Evolutionary conservation across 169 alveolate genomes (phyloP).

Genomic region (Plasmodium vivax): DNA sequence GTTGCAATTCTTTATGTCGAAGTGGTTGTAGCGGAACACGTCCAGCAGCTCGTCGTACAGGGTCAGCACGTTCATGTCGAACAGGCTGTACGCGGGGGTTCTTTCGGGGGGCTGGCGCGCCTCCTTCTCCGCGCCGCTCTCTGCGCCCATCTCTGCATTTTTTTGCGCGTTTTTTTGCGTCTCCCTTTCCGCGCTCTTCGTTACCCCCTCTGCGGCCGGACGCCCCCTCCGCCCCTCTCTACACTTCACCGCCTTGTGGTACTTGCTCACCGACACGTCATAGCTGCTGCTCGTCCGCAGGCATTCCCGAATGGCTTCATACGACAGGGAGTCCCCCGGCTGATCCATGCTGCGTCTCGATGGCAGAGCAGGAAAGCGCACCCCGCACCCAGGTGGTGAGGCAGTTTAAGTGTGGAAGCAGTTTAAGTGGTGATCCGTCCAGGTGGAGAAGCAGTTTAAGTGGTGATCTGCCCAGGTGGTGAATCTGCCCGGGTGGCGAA

Average conservation of each 20-base stretch:
- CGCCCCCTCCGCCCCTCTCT: background rate
- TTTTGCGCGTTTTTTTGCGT: too few relatives aligned
- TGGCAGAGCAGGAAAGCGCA: too few relatives aligned
- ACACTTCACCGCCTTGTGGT: conserved; percentile 14
- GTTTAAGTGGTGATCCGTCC: too few relatives aligned
- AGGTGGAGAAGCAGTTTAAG: too few relatives aligned
- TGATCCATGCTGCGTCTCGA: conserved; percentile 8
- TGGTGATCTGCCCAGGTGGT: too few relatives aligned
- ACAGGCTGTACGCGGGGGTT: background rate
- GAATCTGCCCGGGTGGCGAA: too few relatives aligned
- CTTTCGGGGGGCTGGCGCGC: background rate
- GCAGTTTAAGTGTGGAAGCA: too few relatives aligned
- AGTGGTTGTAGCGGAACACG: conserved; percentile 14
- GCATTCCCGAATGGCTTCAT: conserved; percentile 1
- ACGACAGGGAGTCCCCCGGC: background rate
- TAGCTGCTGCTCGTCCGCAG: background rate
- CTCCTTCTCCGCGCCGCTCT: background rate
- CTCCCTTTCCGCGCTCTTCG: background rate
- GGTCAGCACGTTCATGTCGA: conserved; percentile 19
- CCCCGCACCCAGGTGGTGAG: background rate
- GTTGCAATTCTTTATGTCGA: conserved; percentile 12
- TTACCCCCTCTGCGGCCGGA: background rate
- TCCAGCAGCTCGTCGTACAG: conserved; percentile 27
- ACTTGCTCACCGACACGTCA: background rate
- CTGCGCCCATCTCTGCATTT: too few relatives aligned